Conservation (phyloP, 2,329 filamentous ascomycete genomes). For the Pseudogymnoascus pannorum region DNA sequence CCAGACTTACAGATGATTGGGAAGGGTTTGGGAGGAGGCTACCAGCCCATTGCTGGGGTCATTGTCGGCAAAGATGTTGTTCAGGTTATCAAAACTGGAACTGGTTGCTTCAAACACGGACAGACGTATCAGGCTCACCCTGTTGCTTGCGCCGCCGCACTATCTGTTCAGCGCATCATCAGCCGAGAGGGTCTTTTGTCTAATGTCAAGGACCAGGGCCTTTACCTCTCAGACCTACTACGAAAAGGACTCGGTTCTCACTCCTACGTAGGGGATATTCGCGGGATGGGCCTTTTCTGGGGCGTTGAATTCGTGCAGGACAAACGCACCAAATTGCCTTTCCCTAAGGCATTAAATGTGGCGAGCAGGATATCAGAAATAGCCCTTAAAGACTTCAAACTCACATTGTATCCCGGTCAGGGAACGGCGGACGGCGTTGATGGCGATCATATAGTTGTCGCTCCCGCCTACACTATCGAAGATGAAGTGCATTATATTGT, state of each 20-base stretch:
- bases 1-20: constrained; percentile 62
- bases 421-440: constrained; percentile 47
- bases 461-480: constrained; percentile 53
- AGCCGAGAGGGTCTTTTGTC: constrained; percentile 47
- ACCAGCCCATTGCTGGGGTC: constrained; percentile 52
- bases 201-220: constrained; percentile 50
- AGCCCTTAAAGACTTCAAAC: constrained; percentile 31
- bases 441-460: constrained; percentile 56
- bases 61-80: constrained; percentile 47
- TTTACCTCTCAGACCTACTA: constrained; percentile 38
- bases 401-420: constrained; percentile 51
- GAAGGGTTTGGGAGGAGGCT: constrained; percentile 60
- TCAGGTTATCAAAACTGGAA: constrained; percentile 24
- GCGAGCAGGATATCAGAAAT: constrained; percentile 44
- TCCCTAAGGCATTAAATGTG: constrained; percentile 36
- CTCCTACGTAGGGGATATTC: constrained; percentile 50
- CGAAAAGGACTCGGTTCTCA: constrained; percentile 36
- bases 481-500: constrained; percentile 49
- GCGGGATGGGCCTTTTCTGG: constrained; percentile 54
- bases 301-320: constrained; percentile 48
- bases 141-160: constrained; percentile 50
- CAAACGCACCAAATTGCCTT: constrained; percentile 42
- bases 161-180: constrained; percentile 56
- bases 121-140: constrained; percentile 59
- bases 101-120: constrained; percentile 24